Evolutionary conservation across 1,139 yeast genomes (phyloP).

Genomic region (Wickerhamiella pararugosa): DNA sequence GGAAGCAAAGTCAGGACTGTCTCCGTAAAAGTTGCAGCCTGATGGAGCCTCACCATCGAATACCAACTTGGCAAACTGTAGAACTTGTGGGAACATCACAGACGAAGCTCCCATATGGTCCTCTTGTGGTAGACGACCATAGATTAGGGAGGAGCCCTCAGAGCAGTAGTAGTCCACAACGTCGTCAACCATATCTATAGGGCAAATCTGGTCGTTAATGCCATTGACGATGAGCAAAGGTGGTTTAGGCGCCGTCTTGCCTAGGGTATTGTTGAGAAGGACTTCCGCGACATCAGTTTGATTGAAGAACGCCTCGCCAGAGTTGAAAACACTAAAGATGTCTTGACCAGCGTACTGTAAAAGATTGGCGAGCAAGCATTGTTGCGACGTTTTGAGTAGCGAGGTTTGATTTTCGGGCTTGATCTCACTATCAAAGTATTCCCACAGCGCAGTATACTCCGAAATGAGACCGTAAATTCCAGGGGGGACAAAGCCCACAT

Average conservation of each 20-base stretch:
- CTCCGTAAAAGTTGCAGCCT: constrained; percentile 6
- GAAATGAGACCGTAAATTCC: constrained; percentile 14
- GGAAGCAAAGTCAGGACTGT: constrained; percentile 43
- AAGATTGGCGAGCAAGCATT: constrained; percentile 9
- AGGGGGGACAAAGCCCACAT: constrained; percentile 19
- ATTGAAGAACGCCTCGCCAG: constrained; percentile 7
- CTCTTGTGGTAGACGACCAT: constrained; percentile 12
- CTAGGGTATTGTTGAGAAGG: constrained; percentile 7
- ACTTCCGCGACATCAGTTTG: constrained; percentile 1
- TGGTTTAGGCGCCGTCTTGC: constrained; percentile 13
- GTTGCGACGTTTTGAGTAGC: constrained; percentile 1
- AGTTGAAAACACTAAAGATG: constrained; percentile 5
- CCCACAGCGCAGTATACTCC: constrained; percentile 9
- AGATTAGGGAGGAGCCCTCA: constrained; percentile 17
- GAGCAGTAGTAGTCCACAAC: constrained; percentile 18
- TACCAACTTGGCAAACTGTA: constrained; percentile 9
- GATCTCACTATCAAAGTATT: constrained; percentile 4
- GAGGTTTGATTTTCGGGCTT: constrained; percentile 2
- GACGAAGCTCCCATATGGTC: constrained; percentile 13
- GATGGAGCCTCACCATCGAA: constrained; percentile 11
- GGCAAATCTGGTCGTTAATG: constrained; percentile 18
- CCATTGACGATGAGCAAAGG: constrained; percentile 22
- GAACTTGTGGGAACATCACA: constrained; percentile 7
- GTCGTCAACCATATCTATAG: constrained; percentile 15
- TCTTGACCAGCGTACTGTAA: constrained; percentile 4